A percentile compares a stretch with the other conserved stretches of the same genome.
Conservation (phyloP, 208 protist species). For the Crithidia expoeki region DNA sequence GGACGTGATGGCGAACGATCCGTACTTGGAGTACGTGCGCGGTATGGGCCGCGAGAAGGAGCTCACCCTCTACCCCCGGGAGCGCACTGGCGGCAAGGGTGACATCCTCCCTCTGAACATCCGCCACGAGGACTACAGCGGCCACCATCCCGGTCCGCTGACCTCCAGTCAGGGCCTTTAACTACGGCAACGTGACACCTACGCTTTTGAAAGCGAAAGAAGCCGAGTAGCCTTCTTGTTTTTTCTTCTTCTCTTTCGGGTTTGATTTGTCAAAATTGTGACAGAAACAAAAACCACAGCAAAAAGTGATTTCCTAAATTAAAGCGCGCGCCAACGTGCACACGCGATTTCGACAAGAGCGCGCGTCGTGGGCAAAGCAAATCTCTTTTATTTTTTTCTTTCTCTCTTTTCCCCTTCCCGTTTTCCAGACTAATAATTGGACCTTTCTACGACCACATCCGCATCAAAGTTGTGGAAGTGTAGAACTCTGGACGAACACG, state of each 20-base stretch:
- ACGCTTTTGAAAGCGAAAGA: background rate
- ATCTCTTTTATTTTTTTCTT: slow-evolving; percentile 13
- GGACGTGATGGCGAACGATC: slow-evolving; percentile 71
- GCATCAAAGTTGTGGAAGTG: background rate
- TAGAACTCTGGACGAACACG: background rate
- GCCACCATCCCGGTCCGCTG: slow-evolving; percentile 66
- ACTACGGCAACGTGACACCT: background rate
- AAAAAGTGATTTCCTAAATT: slow-evolving; percentile 17
- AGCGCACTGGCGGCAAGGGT: slow-evolving; percentile 53
- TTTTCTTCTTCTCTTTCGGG: background rate
- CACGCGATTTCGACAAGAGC: background rate
- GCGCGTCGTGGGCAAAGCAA: background rate
- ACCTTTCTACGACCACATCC: slow-evolving; percentile 1
- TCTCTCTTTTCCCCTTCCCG: background rate
- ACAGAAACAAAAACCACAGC: slow-evolving; percentile 2
- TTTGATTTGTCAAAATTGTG: background rate
- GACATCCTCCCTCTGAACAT: slow-evolving; percentile 61
- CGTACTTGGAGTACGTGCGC: slow-evolving; percentile 82
- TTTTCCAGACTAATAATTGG: background rate
- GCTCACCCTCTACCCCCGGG: slow-evolving; percentile 46
- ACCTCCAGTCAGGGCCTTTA: slow-evolving; percentile 35
- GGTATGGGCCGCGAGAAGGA: slow-evolving; percentile 76
- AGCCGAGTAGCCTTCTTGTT: background rate
- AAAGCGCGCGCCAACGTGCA: slow-evolving; percentile 20
- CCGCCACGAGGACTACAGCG: slow-evolving; percentile 57